These are phyloP conservation scores for Lophiostoma macrostomum DNA, from an alignment of 495 filamentous ascomycete genomes.

Conservation along the genomic window DNA sequence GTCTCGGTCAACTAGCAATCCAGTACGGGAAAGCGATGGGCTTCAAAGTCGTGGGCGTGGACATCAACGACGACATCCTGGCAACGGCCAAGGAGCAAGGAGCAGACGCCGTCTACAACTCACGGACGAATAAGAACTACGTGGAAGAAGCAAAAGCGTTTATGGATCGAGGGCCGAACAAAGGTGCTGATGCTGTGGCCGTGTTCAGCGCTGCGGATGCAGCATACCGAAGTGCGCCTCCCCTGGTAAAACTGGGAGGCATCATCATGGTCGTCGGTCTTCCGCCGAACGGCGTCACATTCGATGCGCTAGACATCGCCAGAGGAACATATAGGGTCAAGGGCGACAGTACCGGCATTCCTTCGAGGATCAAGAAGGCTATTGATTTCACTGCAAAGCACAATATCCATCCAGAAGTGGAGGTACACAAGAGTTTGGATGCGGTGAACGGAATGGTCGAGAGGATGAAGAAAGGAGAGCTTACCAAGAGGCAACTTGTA, in stretches of 20 bases:
- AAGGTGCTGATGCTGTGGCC: conserved; percentile 38
- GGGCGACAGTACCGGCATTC: conserved; percentile 32
- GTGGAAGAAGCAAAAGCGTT: conserved; percentile 36
- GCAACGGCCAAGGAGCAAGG: conserved; percentile 31
- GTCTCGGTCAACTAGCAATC: conserved; percentile 32
- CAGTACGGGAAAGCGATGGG: conserved; percentile 37
- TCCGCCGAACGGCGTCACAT: conserved; percentile 25
- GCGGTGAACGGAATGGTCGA: conserved; percentile 27
- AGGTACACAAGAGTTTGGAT: conserved; percentile 19
- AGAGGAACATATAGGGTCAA: conserved; percentile 28
- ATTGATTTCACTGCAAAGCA: conserved; percentile 35
- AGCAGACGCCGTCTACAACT: conserved; percentile 41
- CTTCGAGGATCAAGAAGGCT: conserved; percentile 26
- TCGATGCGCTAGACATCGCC: conserved; percentile 31
- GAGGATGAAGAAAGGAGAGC: conserved; percentile 25
- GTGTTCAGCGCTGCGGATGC: conserved; percentile 42
- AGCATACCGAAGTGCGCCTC: conserved; percentile 35
- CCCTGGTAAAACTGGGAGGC: conserved; percentile 32
- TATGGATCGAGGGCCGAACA: conserved; percentile 33
- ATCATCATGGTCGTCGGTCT: conserved; percentile 35
- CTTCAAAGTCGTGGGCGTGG: conserved; percentile 33
- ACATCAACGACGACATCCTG: conserved; percentile 36
- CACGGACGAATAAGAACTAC: conserved; percentile 38
- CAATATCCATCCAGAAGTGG: conserved; percentile 28
- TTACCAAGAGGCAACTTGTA: conserved; percentile 22